Percentiles rank a stretch among this genome's conserved stretches.
Conservation (phyloP, 1,284 basidiomycete species). For the Ceratobasidium theobromae region DNA sequence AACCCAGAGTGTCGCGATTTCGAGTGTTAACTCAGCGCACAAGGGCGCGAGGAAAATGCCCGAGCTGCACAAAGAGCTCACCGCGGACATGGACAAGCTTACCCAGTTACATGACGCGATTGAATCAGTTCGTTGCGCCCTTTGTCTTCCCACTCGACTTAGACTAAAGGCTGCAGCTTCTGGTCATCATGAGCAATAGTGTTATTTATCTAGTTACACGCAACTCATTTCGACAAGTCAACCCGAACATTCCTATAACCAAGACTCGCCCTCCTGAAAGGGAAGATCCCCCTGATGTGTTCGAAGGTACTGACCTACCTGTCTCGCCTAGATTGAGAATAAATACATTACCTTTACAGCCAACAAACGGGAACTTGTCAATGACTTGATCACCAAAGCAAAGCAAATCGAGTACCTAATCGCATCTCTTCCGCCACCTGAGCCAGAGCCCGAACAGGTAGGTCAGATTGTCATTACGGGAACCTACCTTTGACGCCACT, state of each 20-base stretch:
- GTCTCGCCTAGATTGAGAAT: neutral
- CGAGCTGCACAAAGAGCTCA: slow-evolving; percentile 35
- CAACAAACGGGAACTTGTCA: slow-evolving; percentile 76
- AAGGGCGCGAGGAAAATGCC: slow-evolving; percentile 24
- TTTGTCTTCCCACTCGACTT: neutral
- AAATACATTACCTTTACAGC: slow-evolving; percentile 47
- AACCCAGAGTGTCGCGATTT: neutral
- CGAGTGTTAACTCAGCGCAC: neutral
- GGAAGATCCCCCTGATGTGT: slow-evolving; percentile 66
- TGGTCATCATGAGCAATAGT: slow-evolving; percentile 78
- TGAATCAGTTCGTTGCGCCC: slow-evolving; percentile 59
- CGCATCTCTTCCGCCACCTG: slow-evolving; percentile 69
- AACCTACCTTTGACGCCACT: slow-evolving; percentile 6
- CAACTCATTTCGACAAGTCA: slow-evolving; percentile 71
- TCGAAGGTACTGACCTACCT: slow-evolving; percentile 53
- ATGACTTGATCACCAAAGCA: slow-evolving; percentile 75
- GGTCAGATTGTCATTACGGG: slow-evolving; percentile 33
- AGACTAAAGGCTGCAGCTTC: slow-evolving; percentile 51
- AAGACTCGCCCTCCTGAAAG: slow-evolving; percentile 70
- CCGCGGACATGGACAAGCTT: slow-evolving; percentile 70
- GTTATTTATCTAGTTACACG: slow-evolving; percentile 72
- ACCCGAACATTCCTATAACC: slow-evolving; percentile 69
- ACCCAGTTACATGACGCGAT: slow-evolving; percentile 87
- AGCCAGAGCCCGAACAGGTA: slow-evolving; percentile 71
- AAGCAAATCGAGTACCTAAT: slow-evolving; percentile 83